Base-by-base conservation (phyloP, 2,329 filamentous ascomycete genomes). In the Ophiostoma tasmaniense region DNA sequence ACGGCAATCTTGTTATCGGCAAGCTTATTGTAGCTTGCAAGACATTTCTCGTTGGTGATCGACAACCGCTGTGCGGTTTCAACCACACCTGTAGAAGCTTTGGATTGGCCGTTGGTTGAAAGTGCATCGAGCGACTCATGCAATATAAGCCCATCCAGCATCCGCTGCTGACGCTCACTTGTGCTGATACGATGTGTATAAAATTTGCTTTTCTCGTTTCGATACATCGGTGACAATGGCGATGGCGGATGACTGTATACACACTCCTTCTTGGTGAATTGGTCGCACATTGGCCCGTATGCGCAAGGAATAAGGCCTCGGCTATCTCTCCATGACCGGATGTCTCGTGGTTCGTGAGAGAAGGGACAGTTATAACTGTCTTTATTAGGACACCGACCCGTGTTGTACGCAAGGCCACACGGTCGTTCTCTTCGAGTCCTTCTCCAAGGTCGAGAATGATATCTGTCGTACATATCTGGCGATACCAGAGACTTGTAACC, bases 1-100 rank as follows among this genome's bases (percentile, higher is more conserved):
- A 75, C 73, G 17, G 70, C 72, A 59, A 75, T 74, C 25, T 70
- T 69, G 33, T 69, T 68, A 62, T 73, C 69, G 1, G 52, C n/a
- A 1, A 74, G 42, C 61, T 73, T 73, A 69, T 74, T 74, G 67
- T 73, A 75, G 42, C 73, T 75, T 4, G 72, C 71, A 1, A 75
- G 66, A 2, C 71, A 68, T 3, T 66, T 50, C 3, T 68, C 67
- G 5, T 64, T 64, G 20, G 20, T 20, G 10, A 64, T 64, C 10
- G 30, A n/a, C 7, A 64, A 30, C 5, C 14, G 55, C n/a, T 52
- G 45, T 11, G 5, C 20, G 2, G 7, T 3, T 11, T 52, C 45
- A 8, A 22, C 13, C 3, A 25, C 22, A 17, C 50, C 22, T 13
- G 22, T 14, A 55, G 50, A 25, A 25, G n/a, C 22, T 11, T 8